Evolutionary conservation across 305 asterid species (phyloP).

Genomic region (Rubia tinctorum): DNA sequence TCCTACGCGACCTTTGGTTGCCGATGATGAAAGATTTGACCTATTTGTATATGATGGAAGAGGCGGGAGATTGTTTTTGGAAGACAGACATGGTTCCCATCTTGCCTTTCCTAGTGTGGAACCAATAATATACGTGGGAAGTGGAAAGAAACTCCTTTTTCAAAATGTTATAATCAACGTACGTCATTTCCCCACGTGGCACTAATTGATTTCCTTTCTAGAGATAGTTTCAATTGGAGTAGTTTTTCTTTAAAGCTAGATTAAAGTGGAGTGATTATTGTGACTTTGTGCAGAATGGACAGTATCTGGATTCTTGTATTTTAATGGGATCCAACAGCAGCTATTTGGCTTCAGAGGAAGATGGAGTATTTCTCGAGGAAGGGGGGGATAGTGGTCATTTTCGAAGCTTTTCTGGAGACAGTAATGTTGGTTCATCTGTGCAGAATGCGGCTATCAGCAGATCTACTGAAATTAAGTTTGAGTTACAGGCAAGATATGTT

Average conservation of each 20-base stretch:
- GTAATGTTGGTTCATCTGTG: constrained; percentile 27
- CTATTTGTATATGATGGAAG: constrained; percentile 80
- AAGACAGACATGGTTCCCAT: constrained; percentile 60
- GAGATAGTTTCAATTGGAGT: constrained; percentile 9
- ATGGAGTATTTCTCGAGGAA: constrained; percentile 61
- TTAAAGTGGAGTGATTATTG: constrained; percentile 9
- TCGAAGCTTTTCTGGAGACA: constrained; percentile 37
- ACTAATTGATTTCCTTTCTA: not conserved
- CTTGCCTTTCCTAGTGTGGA: constrained; percentile 66
- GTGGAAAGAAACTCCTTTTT: constrained; percentile 83
- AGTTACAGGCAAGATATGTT: constrained; percentile 57
- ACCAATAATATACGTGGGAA: constrained; percentile 79
- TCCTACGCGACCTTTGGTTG: constrained; percentile 79
- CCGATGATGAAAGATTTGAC: constrained; percentile 81
- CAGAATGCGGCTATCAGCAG: constrained; percentile 42
- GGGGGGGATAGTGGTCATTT: constrained; percentile 44
- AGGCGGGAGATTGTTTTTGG: constrained; percentile 82
- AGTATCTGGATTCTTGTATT: constrained; percentile 74
- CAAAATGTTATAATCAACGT: constrained; percentile 83
- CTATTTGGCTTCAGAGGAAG: constrained; percentile 74
- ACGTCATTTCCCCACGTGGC: constrained; percentile 19
- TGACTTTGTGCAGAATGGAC: constrained; percentile 54
- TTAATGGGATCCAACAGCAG: constrained; percentile 83
- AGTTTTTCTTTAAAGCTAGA: constrained; percentile 12
- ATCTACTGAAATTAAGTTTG: constrained; percentile 62